These are phyloP conservation scores for Claviceps monticola DNA, from an alignment of 2,329 filamentous ascomycete genomes.

Conservation along the genomic window DNA sequence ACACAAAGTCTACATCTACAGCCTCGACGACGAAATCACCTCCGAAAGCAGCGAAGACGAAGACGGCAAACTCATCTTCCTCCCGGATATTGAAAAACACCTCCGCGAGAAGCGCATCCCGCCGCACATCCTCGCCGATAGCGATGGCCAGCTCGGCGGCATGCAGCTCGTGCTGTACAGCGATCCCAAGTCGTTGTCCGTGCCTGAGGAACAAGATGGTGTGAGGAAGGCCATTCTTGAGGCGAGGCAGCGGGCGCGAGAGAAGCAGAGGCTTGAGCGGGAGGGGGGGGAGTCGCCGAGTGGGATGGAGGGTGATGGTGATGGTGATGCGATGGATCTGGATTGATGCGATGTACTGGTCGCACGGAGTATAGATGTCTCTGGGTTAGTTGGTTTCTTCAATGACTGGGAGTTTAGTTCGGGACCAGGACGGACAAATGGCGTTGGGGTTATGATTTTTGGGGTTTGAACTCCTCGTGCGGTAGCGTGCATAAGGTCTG, in stretches of 20 bases:
- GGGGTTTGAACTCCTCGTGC: no score
- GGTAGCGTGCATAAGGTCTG: no score
- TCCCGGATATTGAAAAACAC: constrained; percentile 75
- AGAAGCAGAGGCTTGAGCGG: constrained; percentile 35
- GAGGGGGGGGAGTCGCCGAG: constrained; percentile 15
- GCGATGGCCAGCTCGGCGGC: constrained; percentile 39
- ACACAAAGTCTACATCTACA: constrained; percentile 80
- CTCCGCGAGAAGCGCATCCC: constrained; percentile 59
- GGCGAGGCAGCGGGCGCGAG: constrained; percentile 52
- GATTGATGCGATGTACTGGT: constrained; percentile 23
- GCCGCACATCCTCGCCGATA: constrained; percentile 45
- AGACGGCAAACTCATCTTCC: constrained; percentile 55
- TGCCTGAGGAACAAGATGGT: constrained; percentile 61
- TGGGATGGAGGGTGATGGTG: constrained; percentile 12
- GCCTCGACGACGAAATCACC: constrained; percentile 76
- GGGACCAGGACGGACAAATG: no score
- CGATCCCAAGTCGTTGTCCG: constrained; percentile 60
- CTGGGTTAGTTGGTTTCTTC: not conserved
- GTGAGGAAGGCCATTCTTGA: constrained; percentile 78
- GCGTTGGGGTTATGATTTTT: no score
- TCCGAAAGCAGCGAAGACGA: constrained; percentile 27
- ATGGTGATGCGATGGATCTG: constrained; percentile 51
- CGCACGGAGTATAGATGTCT: no score
- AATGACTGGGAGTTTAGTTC: no score
- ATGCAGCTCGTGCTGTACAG: constrained; percentile 76